phyloP scores from a whole-genome alignment of 306 rosid species.

The Cicer pinnatifidum region DNA sequence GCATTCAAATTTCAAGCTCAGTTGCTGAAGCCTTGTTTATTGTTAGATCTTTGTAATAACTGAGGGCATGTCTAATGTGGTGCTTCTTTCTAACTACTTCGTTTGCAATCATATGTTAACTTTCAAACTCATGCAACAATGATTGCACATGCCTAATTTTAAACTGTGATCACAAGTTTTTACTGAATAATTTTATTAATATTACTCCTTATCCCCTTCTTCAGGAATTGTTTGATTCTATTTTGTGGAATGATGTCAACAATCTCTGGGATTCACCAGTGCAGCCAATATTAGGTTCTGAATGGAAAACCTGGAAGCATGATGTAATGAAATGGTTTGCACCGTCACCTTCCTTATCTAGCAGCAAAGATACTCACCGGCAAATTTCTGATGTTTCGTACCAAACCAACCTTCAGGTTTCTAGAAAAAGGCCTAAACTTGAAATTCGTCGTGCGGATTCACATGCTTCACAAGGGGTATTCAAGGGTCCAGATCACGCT shows the following conservation, averaged over 20 bases:
- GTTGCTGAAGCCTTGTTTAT: too few relatives aligned
- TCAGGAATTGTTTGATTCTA: constrained; percentile 85
- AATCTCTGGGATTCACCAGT: constrained; percentile 61
- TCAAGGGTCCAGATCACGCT: constrained; percentile 61
- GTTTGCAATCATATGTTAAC: constrained; percentile 28
- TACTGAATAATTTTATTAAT: constrained; percentile 43
- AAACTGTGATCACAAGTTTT: constrained; percentile 19
- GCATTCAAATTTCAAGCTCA: background rate
- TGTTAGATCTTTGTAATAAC: too few relatives aligned
- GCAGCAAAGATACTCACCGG: constrained; percentile 56
- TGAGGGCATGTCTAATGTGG: background rate
- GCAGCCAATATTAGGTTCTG: constrained; percentile 78
- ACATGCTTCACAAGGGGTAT: constrained; percentile 69
- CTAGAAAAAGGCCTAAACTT: constrained; percentile 93
- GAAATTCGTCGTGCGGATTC: constrained; percentile 97
- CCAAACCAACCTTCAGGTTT: constrained; percentile 65
- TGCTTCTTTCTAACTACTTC: constrained; percentile 25
- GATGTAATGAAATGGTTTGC: constrained; percentile 91
- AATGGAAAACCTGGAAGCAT: constrained; percentile 98
- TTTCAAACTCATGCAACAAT: constrained; percentile 34
- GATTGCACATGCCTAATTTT: constrained; percentile 28
- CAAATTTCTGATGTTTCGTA: constrained; percentile 57
- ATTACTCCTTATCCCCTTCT: constrained; percentile 44
- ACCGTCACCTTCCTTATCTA: constrained; percentile 56
- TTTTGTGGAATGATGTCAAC: constrained; percentile 80